Percentiles rank a stretch among this genome's conserved stretches.
These are phyloP conservation scores for Fusarium robinianum DNA, from an alignment of 2,329 filamentous ascomycete species.

Conservation along the genomic window DNA sequence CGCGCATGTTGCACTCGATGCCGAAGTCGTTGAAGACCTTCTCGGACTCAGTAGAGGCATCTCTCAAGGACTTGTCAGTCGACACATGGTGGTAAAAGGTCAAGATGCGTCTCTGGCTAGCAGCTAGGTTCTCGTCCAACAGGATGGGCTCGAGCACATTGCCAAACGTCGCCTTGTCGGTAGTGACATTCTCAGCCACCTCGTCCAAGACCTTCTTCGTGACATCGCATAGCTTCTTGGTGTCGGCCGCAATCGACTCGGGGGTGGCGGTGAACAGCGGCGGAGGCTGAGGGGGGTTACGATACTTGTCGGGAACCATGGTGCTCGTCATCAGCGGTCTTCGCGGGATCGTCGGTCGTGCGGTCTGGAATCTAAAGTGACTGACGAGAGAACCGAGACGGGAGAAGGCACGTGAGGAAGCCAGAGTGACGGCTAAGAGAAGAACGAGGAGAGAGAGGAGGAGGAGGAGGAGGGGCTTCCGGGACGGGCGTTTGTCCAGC, in stretches of 20 bases:
- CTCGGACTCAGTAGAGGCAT: slow-evolving; percentile 77
- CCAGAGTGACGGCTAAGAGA: slow-evolving; percentile 68
- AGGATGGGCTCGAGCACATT: slow-evolving; percentile 69
- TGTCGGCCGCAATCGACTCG: slow-evolving; percentile 67
- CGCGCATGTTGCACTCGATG: slow-evolving; percentile 80
- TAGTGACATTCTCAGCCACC: slow-evolving; percentile 64
- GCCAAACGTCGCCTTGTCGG: slow-evolving; percentile 57
- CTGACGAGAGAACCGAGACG: slow-evolving; percentile 63
- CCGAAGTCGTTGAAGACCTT: slow-evolving; percentile 75
- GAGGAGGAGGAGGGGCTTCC: slow-evolving; percentile 39
- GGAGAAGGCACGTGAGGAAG: slow-evolving; percentile 61
- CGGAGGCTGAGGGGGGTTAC: slow-evolving; percentile 75
- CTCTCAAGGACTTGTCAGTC: slow-evolving; percentile 67
- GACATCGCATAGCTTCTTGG: slow-evolving; percentile 66
- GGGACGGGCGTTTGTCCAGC: slow-evolving; percentile 37
- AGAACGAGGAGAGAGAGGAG: slow-evolving; percentile 58
- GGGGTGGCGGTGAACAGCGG: slow-evolving; percentile 78
- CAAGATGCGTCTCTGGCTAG: slow-evolving; percentile 66
- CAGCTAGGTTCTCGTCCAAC: slow-evolving; percentile 69
- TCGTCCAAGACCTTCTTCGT: slow-evolving; percentile 69
- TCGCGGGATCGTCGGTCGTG: slow-evolving; percentile 36
- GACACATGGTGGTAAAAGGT: slow-evolving; percentile 84
- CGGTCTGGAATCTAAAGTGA: slow-evolving; percentile 53
- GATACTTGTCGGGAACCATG: slow-evolving; percentile 71
- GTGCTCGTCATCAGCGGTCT: slow-evolving; percentile 53